A percentile compares a stretch with the other conserved stretches of the same genome.
These are phyloP conservation scores for Lasiodiplodia sp. DNA, from an alignment of 2,329 filamentous ascomycete species.

Conservation along the genomic window DNA sequence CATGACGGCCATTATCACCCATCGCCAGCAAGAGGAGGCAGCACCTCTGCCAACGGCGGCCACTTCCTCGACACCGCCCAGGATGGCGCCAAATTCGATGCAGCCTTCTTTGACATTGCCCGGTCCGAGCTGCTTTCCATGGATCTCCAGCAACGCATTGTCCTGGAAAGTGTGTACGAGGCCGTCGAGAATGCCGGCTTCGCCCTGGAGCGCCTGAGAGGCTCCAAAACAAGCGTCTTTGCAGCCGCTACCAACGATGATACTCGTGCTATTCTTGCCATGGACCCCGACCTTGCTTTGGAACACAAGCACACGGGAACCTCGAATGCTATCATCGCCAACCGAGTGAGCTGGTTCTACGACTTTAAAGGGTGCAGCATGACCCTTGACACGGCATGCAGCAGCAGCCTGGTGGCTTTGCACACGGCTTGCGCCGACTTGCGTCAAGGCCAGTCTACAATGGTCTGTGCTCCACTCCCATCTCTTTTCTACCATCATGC, in stretches of 20 bases:
- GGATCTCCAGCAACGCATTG: conserved; percentile 39
- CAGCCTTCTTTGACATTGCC: conserved; percentile 35
- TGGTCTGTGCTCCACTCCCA: conserved; percentile 5
- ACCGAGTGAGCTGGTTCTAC: conserved; percentile 25
- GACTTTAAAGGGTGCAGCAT: conserved; percentile 37
- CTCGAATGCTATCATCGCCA: conserved; percentile 35
- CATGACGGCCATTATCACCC: conserved; percentile 41
- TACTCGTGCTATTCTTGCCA: conserved; percentile 25
- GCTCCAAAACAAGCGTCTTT: conserved; percentile 29
- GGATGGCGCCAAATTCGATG: conserved; percentile 32
- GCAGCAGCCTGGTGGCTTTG: conserved; percentile 38
- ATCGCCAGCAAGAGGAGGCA: conserved; percentile 22
- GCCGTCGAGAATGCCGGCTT: conserved; percentile 49
- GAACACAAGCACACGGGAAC: conserved; percentile 15
- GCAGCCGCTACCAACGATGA: conserved; percentile 34
- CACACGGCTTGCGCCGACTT: conserved; percentile 38
- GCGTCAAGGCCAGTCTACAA: conserved; percentile 28
- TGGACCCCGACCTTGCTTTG: conserved; percentile 21
- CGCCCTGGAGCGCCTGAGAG: conserved; percentile 32
- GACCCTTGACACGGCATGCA: conserved; percentile 45
- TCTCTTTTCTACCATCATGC: conserved; percentile 3
- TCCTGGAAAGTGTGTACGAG: conserved; percentile 44
- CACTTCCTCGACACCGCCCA: conserved; percentile 32
- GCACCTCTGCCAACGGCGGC: conserved; percentile 2
- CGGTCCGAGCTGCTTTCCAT: conserved; percentile 36